Base-by-base conservation (phyloP, 164 flowering plant genomes). In the Warburgia ugandensis region DNA sequence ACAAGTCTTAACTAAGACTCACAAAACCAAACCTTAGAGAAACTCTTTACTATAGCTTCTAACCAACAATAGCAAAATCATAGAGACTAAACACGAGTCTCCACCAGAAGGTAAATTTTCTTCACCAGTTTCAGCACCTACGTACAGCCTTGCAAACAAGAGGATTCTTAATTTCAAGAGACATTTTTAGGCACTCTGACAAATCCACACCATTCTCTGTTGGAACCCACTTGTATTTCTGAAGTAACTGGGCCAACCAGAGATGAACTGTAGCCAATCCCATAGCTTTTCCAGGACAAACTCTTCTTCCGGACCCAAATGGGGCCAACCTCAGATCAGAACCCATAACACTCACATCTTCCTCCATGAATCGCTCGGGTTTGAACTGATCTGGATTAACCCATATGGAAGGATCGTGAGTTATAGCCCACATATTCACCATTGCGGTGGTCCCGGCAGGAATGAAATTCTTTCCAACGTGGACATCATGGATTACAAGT, bases 391-490 rank as follows among this genome's bases (percentile, higher is more conserved):
- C 30, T 0, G 73, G 73, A 20, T 60, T 58, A 0, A 39, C 28
- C 73, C 73, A 64, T 32, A 59, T 26, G 1, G 14, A 48, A 52
- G 60, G 59, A n/a, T 68, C 63, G 20, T 60, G 72, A 11, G 76
- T 63, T 31, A 74, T 71, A 5, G 75, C 67, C 78, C 78, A 74
- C 78, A 71, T 71, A 63, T 71, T 74, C 59, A 71, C 78, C 76
- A 66, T 68, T 2, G 76, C 75, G 7, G 71, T 74, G 2, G 78
- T 74, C 10, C 76, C 78, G 1, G 71, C 71, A 0, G 75, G 78
- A 14, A 74, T 50, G 38, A 56, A 56, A 42, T 56, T 30, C 5
- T 48, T 39, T 3, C 73, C 73, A 2, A 74, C 31, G 26, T 58
- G 58, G 52, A 64, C 65, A 31, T 74, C 75, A 29, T 56, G 62